phyloP scores from a whole-genome alignment of 2,329 filamentous ascomycete species.

The Calonectria hongkongensis region DNA sequence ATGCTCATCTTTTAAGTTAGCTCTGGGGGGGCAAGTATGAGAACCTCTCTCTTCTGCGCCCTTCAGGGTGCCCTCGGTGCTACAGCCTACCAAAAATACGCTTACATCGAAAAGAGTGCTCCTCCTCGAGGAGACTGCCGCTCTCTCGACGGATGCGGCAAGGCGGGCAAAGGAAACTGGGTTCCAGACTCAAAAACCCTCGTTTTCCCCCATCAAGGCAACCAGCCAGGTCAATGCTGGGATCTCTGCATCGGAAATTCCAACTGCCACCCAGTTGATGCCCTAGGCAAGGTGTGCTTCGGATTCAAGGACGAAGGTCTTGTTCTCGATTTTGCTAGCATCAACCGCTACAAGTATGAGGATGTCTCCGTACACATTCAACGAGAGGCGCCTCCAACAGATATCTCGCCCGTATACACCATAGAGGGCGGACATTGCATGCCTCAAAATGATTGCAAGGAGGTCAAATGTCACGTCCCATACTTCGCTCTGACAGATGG shows the following conservation, averaged over 20 bases:
- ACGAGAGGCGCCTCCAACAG: conserved; percentile 46
- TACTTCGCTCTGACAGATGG: conserved; percentile 52
- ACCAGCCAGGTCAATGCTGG: conserved; percentile 50
- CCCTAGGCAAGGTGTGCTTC: conserved; percentile 51
- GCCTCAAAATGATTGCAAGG: conserved; percentile 45
- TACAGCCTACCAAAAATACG: conserved; percentile 51
- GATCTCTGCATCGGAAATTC: conserved; percentile 49
- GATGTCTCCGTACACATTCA: conserved; percentile 51
- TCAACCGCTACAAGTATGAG: conserved; percentile 55
- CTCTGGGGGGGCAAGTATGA: conserved; percentile 47
- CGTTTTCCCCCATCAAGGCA: conserved; percentile 50
- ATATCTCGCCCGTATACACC: conserved; percentile 50
- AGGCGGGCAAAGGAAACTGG: conserved; percentile 51
- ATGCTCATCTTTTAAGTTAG: conserved; percentile 32
- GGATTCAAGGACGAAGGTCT: conserved; percentile 53
- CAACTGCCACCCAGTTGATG: conserved; percentile 50
- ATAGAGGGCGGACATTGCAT: conserved; percentile 51
- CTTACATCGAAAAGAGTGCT: conserved; percentile 46
- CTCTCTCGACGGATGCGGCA: conserved; percentile 49
- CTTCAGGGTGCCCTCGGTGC: conserved; percentile 52
- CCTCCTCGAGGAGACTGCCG: conserved; percentile 36
- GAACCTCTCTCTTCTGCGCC: conserved; percentile 51
- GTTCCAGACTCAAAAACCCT: conserved; percentile 52
- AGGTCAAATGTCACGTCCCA: conserved; percentile 53
- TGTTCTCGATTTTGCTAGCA: conserved; percentile 50